A percentile compares a stretch with the other conserved stretches of the same genome.
Evolutionary conservation across 768 basidiomycete species (phyloP).

Genomic region (Lepiota subincarnata): DNA sequence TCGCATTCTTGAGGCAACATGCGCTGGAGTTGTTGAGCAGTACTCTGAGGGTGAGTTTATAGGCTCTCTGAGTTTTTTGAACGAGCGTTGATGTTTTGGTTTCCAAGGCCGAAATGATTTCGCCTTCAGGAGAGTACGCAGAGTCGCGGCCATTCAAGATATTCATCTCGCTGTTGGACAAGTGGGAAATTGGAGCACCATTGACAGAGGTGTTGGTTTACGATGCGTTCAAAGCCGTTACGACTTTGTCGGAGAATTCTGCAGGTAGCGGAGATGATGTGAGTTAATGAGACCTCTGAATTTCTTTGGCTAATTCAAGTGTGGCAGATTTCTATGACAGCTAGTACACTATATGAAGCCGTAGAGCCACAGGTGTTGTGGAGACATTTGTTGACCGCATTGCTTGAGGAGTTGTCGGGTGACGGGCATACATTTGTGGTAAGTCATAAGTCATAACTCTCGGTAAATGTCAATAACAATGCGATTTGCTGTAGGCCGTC

Average conservation of each 20-base stretch:
- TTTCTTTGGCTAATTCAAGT: background rate
- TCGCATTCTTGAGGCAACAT: slow-evolving; percentile 63
- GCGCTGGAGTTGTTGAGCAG: slow-evolving; percentile 66
- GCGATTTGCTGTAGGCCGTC: slow-evolving; percentile 46
- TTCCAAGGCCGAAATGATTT: slow-evolving; percentile 69
- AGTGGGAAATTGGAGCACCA: slow-evolving; percentile 89
- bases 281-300: slow-evolving; percentile 17
- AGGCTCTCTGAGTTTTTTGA: background rate
- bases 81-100: background rate
- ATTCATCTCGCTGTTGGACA: slow-evolving; percentile 91
- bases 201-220: slow-evolving; percentile 77
- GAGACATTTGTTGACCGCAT: slow-evolving; percentile 62
- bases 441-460: slow-evolving; percentile 12
- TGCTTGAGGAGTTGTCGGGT: slow-evolving; percentile 52
- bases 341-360: slow-evolving; percentile 87
- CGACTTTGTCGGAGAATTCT: slow-evolving; percentile 46
- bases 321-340: slow-evolving; percentile 69
- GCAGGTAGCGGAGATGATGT: slow-evolving; percentile 62
- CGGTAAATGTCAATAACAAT: background rate
- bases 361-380: slow-evolving; percentile 86
- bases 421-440: slow-evolving; percentile 47
- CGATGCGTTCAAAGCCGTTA: slow-evolving; percentile 75
- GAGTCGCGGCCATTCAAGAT: slow-evolving; percentile 91
- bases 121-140: slow-evolving; percentile 66
- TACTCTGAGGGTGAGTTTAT: slow-evolving; percentile 57